Evolutionary conservation across 1,284 basidiomycete genomes (phyloP).

Genomic region (Rhodotorula sp.): DNA sequence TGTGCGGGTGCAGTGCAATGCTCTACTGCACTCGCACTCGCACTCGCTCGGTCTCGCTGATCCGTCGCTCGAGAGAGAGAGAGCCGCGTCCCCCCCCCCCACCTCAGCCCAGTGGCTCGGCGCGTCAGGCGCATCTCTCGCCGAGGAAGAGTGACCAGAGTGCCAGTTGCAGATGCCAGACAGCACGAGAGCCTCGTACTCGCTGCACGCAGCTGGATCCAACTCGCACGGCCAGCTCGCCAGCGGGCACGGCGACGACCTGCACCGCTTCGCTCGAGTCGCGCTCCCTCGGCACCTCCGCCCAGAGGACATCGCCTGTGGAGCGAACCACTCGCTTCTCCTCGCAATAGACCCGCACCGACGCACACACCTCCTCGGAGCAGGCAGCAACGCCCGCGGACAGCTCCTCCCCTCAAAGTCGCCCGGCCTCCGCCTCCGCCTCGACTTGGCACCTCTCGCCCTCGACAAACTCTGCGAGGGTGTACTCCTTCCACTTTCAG

Average conservation of each 20-base stretch:
- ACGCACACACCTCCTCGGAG: not conserved
- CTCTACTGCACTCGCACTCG: too few species aligned
- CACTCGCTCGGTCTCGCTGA: too few species aligned
- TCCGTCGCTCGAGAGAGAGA: too few species aligned
- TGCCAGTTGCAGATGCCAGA: not conserved
- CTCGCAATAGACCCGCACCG: slow-evolving; percentile 46
- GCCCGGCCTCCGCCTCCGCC: not conserved
- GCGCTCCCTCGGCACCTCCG: slow-evolving; percentile 48
- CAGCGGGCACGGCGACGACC: slow-evolving; percentile 61
- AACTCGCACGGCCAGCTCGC: slow-evolving; percentile 76
- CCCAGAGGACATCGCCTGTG: slow-evolving; percentile 55
- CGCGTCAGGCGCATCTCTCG: too few species aligned
- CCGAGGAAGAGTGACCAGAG: too few species aligned
- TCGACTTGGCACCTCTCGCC: not conserved
- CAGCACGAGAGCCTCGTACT: not conserved
- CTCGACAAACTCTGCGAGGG: not conserved
- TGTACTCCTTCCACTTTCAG: not conserved
- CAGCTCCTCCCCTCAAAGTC: not conserved
- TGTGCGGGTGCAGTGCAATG: too few species aligned
- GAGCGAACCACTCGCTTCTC: slow-evolving; percentile 67
- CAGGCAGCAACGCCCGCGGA: slow-evolving; percentile 4
- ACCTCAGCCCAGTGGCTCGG: too few species aligned
- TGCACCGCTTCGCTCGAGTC: slow-evolving; percentile 60
- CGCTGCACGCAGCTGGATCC: slow-evolving; percentile 66
- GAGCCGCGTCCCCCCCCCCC: too few species aligned